phyloP scores from a whole-genome alignment of 2,329 filamentous ascomycete genomes.

The Calycina herbarum region DNA sequence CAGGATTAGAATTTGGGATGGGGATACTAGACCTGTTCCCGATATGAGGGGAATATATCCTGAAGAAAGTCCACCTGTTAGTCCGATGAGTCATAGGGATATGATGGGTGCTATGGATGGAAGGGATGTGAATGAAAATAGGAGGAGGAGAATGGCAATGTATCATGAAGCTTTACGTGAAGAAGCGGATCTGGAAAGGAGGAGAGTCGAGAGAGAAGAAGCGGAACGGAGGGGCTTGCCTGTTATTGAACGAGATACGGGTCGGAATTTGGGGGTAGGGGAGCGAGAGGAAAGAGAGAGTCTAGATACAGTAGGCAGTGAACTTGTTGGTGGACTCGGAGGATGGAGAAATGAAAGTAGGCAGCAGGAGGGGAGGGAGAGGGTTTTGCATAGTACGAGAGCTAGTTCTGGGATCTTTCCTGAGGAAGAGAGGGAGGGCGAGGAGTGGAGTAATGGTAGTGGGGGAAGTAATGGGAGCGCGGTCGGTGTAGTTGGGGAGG shows the following conservation, averaged over 20 bases:
- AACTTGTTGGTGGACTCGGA: neutral
- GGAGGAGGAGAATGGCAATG: neutral
- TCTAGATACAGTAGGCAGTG: neutral
- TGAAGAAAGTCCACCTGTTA: neutral
- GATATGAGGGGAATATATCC: conserved; percentile 2
- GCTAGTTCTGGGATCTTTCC: conserved; percentile 16
- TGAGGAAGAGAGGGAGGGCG: neutral
- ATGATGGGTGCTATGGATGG: neutral
- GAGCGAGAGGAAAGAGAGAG: neutral
- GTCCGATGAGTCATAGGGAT: neutral
- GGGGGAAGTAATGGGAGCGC: neutral
- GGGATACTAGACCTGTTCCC: neutral
- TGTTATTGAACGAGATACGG: neutral
- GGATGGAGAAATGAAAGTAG: neutral
- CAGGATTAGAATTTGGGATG: neutral
- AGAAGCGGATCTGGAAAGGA: neutral
- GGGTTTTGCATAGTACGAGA: conserved; percentile 12
- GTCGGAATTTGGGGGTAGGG: neutral
- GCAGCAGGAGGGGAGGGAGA: neutral
- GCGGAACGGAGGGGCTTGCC: neutral
- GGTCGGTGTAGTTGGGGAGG: neutral
- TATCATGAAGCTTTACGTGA: neutral
- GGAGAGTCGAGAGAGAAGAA: neutral
- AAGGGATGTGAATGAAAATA: neutral
- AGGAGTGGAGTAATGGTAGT: neutral